These are phyloP conservation scores for Chloropicon primus DNA, from an alignment of 139 green algal species.

Conservation along the genomic window DNA sequence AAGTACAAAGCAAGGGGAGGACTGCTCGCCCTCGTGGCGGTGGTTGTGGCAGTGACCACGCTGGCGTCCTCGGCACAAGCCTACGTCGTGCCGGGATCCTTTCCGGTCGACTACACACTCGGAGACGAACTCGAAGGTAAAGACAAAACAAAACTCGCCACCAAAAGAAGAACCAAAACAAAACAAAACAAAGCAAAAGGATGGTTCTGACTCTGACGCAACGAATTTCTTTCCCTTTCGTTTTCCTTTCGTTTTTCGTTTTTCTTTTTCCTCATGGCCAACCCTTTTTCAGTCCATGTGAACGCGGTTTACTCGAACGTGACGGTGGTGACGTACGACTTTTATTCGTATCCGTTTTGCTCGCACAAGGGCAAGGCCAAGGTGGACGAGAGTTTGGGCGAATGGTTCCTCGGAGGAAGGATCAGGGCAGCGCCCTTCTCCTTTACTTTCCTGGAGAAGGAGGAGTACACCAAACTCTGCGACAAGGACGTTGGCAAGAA, in stretches of 20 bases:
- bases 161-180: no score
- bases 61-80: neutral
- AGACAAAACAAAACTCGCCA: no score
- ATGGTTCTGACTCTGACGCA: no score
- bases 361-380: neutral
- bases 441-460: neutral
- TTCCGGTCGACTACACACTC: neutral
- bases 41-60: neutral
- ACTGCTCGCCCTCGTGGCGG: neutral
- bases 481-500: neutral
- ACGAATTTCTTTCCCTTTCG: neutral
- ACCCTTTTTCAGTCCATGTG: neutral
- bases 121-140: neutral
- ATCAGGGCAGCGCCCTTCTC: neutral
- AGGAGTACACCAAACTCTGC: neutral
- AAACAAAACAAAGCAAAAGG: no score
- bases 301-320: neutral
- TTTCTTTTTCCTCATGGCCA: neutral
- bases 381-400: neutral
- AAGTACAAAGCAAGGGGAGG: neutral
- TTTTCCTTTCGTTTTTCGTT: neutral
- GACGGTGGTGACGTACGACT: neutral
- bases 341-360: neutral
- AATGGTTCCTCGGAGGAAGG: neutral
- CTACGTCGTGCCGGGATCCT: neutral